Base-by-base conservation (phyloP, 148 eudicot genomes). In the Rhododendron simsii region DNA sequence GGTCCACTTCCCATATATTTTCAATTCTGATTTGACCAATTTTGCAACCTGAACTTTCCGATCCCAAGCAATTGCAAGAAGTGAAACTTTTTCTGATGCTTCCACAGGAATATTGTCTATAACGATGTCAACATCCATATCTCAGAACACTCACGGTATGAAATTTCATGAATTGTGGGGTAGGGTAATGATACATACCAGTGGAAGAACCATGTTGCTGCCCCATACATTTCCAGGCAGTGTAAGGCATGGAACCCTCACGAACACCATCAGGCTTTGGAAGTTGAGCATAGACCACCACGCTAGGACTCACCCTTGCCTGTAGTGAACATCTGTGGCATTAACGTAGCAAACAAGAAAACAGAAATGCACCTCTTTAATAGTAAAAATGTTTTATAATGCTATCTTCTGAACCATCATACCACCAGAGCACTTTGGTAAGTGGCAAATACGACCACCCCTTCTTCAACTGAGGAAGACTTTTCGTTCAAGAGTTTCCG, bases 41-140 rank as follows among this genome's bases (percentile, higher is more conserved):
- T 91, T 96, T 30, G 97, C 96, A 87, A 96, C 93, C 89, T 94
- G 99, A 90, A 96, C 93, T 88, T 90, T 93, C 84, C 91, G 92
- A 88, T 95, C 99, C 99, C 99, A 95, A 84, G 97, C 98, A 91
- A 96, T 93, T 45, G 99, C 99, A 87, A 96, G 98, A 88, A 93
- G 89, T 86, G 98, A 90, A 74, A 91, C 90, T 85, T 91, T 95
- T 85, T 95, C 99, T 78, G 92, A 86, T 85, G 91, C 89, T 91
- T 93, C 95, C 61, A 57, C 74, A 76, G 84, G 90, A 76, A 80
- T 67, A 82, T 81, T 90, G 85, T 91, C 99, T 96, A 93, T 85
- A 89, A 84, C 35, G 83, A 85, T 28, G 74, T 33, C 76, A 71
- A 71, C 39, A 30, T 71, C 44, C 82, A 79, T 63, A 88, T 81